Conservation (phyloP, 2,329 filamentous ascomycete species). For the Epichloe brachyelytri region DNA sequence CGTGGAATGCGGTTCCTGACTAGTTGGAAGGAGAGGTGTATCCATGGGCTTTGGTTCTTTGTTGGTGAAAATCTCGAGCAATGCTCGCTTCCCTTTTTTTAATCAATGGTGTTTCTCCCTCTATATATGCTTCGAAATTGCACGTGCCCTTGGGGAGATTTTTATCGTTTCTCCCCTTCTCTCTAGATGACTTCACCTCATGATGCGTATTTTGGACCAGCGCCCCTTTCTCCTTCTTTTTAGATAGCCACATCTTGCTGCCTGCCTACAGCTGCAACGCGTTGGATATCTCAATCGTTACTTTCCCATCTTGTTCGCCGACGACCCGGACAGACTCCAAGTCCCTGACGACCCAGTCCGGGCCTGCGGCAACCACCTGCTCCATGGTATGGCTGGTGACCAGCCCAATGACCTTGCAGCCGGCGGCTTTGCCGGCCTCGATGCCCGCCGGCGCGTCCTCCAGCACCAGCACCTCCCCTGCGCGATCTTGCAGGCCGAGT, state of each 20-base stretch:
- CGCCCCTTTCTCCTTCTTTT: no score
- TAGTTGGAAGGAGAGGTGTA: not conserved
- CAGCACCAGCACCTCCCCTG: constrained; percentile 55
- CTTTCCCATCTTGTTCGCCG: constrained; percentile 40
- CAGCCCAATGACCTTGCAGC: constrained; percentile 73
- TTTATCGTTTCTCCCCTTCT: no score
- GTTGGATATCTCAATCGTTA: constrained; percentile 56
- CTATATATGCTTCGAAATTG: no score
- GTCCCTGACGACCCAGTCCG: constrained; percentile 79
- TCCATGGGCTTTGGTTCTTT: no score
- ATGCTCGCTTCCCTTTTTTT: no score
- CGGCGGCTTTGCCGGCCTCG: constrained; percentile 68
- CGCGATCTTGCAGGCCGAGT: constrained; percentile 37
- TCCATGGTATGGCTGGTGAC: constrained; percentile 69
- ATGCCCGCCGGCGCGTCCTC: constrained; percentile 87
- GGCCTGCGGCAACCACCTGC: constrained; percentile 60
- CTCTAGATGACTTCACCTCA: no score
- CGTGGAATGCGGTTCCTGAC: constrained; percentile 2
- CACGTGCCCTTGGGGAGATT: no score
- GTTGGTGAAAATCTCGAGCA: no score
- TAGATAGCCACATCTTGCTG: no score
- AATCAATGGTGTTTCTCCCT: no score
- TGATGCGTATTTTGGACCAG: not conserved
- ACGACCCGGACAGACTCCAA: constrained; percentile 59
- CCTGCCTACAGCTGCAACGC: constrained; percentile 28